Base-by-base conservation (phyloP, 257 asterid genomes). In the Forsythia viridissima region DNA sequence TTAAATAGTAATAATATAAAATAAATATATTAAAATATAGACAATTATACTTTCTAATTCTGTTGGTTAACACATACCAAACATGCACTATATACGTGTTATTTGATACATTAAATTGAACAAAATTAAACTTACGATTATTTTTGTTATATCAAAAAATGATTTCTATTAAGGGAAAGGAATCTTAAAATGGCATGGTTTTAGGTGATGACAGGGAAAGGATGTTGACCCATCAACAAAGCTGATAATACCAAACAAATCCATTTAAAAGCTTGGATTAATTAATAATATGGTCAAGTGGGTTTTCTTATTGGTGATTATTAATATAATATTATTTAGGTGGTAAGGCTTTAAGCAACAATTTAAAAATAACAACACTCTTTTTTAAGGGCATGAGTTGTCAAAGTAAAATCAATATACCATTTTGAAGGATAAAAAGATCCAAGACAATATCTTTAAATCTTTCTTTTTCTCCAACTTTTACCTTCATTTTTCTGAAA, bases 211-310 rank as follows among this genome's bases (percentile, higher is more conserved):
- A 90, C 88, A 83, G 55, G 83, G 83, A 83, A 81, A 72, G 81
- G 94, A 90, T 87, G 91, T 88, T 85, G 92, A 88, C 86, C 83
- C 80, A 81, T 86, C 88, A 90, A 90, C 91, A 85, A 88, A 88
- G 76, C 78, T 73, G 88, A 86, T 86, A 87, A 90, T 79, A 83
- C 84, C 92, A 88, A 90, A 85, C 86, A 86, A 85, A 86, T 82
- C 86, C 85, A 86, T 85, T 81, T 77, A 85, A 77, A 83, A 80
- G 59, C 42, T 76, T 69, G 52, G 74, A 79, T 89, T 85, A 76
- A 68, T 76, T 78, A 77, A 79, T 73, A 41, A 67, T 78, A 57
- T 48, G 43, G 36, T 67, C 85, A 82, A 80, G 87, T 83, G 81
- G 87, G 21, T 76, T 83, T 80, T 81, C 76, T 74, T 74, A 79